phyloP scores from a whole-genome alignment of 805 yeast genomes.

The Hanseniaspora valbyensis region DNA sequence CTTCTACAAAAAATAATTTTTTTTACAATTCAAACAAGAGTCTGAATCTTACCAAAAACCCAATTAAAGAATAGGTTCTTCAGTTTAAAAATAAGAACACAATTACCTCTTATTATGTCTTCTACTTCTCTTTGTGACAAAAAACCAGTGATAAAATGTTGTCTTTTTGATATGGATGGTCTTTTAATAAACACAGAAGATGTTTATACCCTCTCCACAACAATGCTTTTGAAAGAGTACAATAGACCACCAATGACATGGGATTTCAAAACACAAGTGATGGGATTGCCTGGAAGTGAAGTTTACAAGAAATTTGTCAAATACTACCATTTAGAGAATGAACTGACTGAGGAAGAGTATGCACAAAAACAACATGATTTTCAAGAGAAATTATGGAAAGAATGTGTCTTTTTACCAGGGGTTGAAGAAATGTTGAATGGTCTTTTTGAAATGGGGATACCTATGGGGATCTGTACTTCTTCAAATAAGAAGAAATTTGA shows the following conservation, averaged over 20 bases:
- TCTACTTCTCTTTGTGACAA: too few species aligned
- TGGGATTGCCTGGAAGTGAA: conserved; percentile 81
- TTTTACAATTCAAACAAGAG: too few species aligned
- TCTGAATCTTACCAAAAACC: too few species aligned
- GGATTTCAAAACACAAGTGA: conserved; percentile 78
- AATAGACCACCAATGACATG: conserved; percentile 77
- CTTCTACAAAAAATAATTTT: too few species aligned
- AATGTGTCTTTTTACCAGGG: conserved; percentile 67
- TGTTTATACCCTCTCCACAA: conserved; percentile 68
- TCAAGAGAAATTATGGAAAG: conserved; percentile 50
- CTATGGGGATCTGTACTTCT: conserved; percentile 86
- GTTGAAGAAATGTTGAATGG: conserved; percentile 56
- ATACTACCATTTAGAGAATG: conserved; percentile 53
- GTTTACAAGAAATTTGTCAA: conserved; percentile 58
- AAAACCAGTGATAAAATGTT: conserved; percentile 24
- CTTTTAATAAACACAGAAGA: conserved; percentile 85
- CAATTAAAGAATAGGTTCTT: background rate
- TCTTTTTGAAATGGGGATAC: conserved; percentile 42
- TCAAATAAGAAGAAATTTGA: conserved; percentile 51
- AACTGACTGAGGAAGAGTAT: conserved; percentile 47
- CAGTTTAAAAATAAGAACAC: too few species aligned
- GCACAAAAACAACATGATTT: conserved; percentile 39
- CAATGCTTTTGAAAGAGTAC: conserved; percentile 51
- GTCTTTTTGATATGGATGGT: conserved; percentile 80
- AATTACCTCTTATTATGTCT: too few species aligned